A percentile compares a stretch with the other conserved stretches of the same genome.
Evolutionary conservation across 805 yeast species (phyloP).

Genomic region (Wickerhamomyces chaumierensis): DNA sequence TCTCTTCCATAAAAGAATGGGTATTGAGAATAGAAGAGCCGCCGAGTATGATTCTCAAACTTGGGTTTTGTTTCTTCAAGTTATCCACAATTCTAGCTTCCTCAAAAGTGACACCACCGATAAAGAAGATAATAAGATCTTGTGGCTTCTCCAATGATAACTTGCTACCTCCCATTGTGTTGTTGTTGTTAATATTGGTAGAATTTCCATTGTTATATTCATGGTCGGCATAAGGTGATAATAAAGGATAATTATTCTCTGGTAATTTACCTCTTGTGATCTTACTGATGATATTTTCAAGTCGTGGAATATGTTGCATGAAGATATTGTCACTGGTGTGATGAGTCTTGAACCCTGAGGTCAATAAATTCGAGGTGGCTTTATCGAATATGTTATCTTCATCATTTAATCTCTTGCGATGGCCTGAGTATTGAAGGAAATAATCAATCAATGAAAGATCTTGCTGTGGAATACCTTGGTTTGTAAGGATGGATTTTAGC

Average conservation of each 20-base stretch:
- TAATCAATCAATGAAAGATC: constrained; percentile 22
- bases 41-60: constrained; percentile 67
- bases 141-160: constrained; percentile 31
- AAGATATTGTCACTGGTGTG: constrained; percentile 55
- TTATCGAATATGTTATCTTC: constrained; percentile 20
- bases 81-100: constrained; percentile 79
- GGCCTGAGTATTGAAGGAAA: constrained; percentile 34
- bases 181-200: no score
- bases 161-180: no score
- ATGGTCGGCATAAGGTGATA: constrained; percentile 21
- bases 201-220: no score
- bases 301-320: constrained; percentile 83
- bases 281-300: constrained; percentile 31
- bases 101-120: constrained; percentile 90
- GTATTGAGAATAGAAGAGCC: constrained; percentile 56
- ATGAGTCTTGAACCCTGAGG: constrained; percentile 25
- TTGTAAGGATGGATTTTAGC: constrained; percentile 27
- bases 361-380: constrained; percentile 15
- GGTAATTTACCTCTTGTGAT: constrained; percentile 24
- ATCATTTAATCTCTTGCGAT: constrained; percentile 27
- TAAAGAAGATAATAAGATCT: constrained; percentile 59
- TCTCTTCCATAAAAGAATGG: constrained; percentile 20
- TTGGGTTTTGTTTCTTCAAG: constrained; percentile 41
- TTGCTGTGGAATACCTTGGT: constrained; percentile 20
- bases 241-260: constrained; percentile 30